A percentile compares a stretch with the other conserved stretches of the same genome.
Conservation (phyloP, 139 green algal genomes). For the Coelastrella sp. region DNA sequence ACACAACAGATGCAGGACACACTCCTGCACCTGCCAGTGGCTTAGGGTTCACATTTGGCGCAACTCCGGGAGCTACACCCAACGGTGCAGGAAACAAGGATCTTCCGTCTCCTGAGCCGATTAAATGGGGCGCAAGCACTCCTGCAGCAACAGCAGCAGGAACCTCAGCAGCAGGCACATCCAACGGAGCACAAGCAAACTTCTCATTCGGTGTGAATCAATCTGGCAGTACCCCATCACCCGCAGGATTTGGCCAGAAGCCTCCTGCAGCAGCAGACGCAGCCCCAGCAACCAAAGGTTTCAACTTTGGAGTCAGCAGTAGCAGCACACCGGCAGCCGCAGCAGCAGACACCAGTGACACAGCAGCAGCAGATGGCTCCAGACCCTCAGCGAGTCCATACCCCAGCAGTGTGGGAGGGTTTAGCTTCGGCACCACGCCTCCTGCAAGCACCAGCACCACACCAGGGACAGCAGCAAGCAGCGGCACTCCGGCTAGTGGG, state of each 20-base stretch:
- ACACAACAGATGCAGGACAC: constrained; percentile 27
- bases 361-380: constrained; percentile 26
- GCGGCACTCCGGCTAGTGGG: background rate
- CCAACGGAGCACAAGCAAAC: background rate
- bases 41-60: constrained; percentile 27
- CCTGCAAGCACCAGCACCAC: background rate
- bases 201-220: background rate
- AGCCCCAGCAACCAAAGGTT: background rate
- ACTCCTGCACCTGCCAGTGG: constrained; percentile 35
- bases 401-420: background rate
- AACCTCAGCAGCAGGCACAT: background rate
- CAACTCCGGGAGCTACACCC: background rate
- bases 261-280: background rate
- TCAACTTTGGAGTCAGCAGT: constrained; percentile 18
- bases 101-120: background rate
- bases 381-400: background rate
- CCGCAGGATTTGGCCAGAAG: background rate
- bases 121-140: background rate
- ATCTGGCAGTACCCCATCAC: background rate
- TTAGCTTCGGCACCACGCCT: constrained; percentile 23
- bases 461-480: constrained; percentile 4
- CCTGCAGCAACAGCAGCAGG: background rate
- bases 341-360: background rate
- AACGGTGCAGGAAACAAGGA: background rate
- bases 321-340: background rate